Base-by-base conservation (phyloP, 1,139 yeast genomes). In the Pichia sp. region DNA sequence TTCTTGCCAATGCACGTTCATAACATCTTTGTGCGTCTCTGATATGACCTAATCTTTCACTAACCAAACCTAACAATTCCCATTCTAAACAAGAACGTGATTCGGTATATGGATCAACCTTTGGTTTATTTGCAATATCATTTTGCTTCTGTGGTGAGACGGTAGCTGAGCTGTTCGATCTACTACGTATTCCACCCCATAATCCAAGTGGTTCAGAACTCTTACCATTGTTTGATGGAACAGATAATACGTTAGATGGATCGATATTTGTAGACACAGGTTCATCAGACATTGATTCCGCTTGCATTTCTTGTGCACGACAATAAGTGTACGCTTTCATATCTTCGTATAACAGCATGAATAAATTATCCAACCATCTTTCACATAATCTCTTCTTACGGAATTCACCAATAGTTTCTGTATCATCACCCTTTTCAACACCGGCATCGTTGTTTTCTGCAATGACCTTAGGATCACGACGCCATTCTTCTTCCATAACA, bases 401-500 rank as follows among this genome's bases (percentile, higher is more conserved):
- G 19, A 48, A 30, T 28, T 46, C 50, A 17, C 33, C 46, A 34
- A 18, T 12, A n/a, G 21, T 33, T n/a, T 18, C 14, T 18, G 8
- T 18, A n/a, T 18, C 19, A 15, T 10, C 20, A 24, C n/a, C 31
- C 2, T 4, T 28, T 12, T 28, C 20, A 11, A 7, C 14, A 15
- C 11, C 17, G 24, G 17, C 14, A n/a, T 14, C 21, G 21, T 38
- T 20, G 14, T 15, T 15, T 11, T 31, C 17, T 14, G 17, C 17
- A 21, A 4, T 20, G 2, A 21, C 14, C 27, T 30, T 38, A 9
- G 34, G 12, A 22, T 38, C 32, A 22, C 34, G 37, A 17, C 33
- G 21, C 55, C 77, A 78, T 57, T 79, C 84, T 55, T 78, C 83
- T 56, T 79, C 84, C 84, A 79, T 79, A 31, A 79, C 83, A 56